phyloP scores from a whole-genome alignment of 371 early-diverging fungal species.

The Mucor piriformis region DNA sequence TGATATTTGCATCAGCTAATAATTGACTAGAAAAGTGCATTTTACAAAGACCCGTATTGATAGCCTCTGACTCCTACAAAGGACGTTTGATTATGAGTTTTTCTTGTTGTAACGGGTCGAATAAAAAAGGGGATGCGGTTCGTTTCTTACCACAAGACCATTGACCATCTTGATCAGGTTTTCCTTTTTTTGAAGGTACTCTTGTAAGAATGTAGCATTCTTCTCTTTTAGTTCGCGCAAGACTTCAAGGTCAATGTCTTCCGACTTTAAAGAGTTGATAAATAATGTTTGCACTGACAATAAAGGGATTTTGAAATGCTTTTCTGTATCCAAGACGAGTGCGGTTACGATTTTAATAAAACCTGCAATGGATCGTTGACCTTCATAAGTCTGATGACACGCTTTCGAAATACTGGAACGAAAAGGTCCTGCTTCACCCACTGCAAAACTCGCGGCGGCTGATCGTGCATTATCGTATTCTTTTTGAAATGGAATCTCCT shows the following conservation, averaged over 20 bases:
- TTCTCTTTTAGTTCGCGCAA: slow-evolving; percentile 28
- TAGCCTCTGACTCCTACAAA: slow-evolving; percentile 18
- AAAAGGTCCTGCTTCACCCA: not conserved
- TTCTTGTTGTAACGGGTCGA: not conserved
- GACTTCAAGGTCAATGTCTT: slow-evolving; percentile 34
- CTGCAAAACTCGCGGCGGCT: not conserved
- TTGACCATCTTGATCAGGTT: slow-evolving; percentile 36
- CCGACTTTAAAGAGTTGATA: slow-evolving; percentile 38
- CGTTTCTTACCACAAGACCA: slow-evolving; percentile 30
- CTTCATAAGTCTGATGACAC: slow-evolving; percentile 6
- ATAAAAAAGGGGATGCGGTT: not conserved
- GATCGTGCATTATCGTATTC: not conserved
- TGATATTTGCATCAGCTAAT: slow-evolving; percentile 56
- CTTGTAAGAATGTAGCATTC: not conserved
- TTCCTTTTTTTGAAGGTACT: slow-evolving; percentile 8
- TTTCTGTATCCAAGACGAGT: slow-evolving; percentile 32
- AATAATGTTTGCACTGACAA: slow-evolving; percentile 19
- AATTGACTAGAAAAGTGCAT: slow-evolving; percentile 43
- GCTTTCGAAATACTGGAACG: not conserved
- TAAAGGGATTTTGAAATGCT: slow-evolving; percentile 25
- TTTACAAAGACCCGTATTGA: slow-evolving; percentile 33
- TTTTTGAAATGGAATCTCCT: slow-evolving; percentile 1
- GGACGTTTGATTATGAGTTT: not conserved
- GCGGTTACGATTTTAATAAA: slow-evolving; percentile 33
- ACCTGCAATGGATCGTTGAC: slow-evolving; percentile 29